Evolutionary conservation across 768 basidiomycete species (phyloP).

Genomic region (Hygrocybe punicea): DNA sequence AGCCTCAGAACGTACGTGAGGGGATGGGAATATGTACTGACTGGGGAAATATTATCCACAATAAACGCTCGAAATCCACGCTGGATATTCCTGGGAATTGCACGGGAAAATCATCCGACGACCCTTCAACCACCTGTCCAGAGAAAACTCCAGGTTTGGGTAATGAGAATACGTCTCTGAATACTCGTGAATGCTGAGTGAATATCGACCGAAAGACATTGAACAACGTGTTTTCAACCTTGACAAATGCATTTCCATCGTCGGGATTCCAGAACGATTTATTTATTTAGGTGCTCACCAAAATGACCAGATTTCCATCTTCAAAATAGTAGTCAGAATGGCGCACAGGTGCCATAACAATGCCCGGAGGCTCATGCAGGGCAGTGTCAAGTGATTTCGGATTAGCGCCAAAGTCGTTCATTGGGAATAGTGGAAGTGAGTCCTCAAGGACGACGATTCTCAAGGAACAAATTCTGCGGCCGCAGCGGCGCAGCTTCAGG

Average conservation of each 20-base stretch:
- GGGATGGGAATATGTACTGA: conserved; percentile 12
- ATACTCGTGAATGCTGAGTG: conserved; percentile 20
- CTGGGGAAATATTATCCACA: conserved; percentile 35
- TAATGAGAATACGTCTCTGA: conserved; percentile 12
- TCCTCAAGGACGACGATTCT: too few relatives aligned
- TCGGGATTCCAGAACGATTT: too few relatives aligned
- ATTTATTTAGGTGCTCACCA: conserved; percentile 8
- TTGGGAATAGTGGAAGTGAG: background rate
- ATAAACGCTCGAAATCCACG: conserved; percentile 34
- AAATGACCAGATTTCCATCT: conserved; percentile 26
- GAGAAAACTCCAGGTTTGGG: conserved; percentile 7
- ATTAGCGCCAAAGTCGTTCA: background rate
- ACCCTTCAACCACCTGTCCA: conserved; percentile 16
- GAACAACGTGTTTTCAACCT: conserved; percentile 23
- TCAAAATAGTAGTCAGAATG: conserved; percentile 24
- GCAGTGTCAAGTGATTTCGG: background rate
- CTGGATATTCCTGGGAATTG: conserved; percentile 22
- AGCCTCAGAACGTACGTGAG: background rate
- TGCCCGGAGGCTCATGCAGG: background rate
- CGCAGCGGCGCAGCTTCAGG: too few relatives aligned
- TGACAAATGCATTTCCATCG: too few relatives aligned
- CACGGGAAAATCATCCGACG: conserved; percentile 27
- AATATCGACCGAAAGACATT: conserved; percentile 19
- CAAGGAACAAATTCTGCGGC: too few relatives aligned
- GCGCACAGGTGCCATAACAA: background rate